Conservation (phyloP, 1,284 basidiomycete species). For the Sporisorium scitamineum region DNA sequence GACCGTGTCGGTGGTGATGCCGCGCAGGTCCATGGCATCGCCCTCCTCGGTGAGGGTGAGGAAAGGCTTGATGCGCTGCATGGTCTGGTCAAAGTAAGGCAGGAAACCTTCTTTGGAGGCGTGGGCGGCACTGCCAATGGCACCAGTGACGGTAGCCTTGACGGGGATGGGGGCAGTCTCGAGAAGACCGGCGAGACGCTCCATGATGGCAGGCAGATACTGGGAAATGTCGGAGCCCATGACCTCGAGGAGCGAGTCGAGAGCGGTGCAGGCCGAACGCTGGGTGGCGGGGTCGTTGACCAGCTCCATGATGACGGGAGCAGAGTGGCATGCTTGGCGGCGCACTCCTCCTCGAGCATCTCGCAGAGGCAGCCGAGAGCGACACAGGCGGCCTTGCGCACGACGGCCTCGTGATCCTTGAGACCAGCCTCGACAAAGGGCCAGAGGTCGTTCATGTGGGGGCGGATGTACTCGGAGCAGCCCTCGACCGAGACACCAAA, state of each 20-base stretch:
- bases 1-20: conserved; percentile 97
- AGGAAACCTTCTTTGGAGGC: conserved; percentile 93
- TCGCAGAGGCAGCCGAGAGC: conserved; percentile 97
- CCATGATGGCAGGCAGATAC: conserved; percentile 96
- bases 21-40: conserved; percentile 88
- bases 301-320: conserved; percentile 79
- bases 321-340: conserved; percentile 83
- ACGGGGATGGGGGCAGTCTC: conserved; percentile 86
- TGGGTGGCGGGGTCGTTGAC: conserved; percentile 90
- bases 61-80: conserved; percentile 85
- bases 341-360: conserved; percentile 95
- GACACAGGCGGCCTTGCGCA: conserved; percentile 93
- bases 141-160: conserved; percentile 96
- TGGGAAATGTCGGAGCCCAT: conserved; percentile 88
- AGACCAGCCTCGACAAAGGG: conserved; percentile 92
- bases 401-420: conserved; percentile 82
- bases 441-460: conserved; percentile 92
- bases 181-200: conserved; percentile 87
- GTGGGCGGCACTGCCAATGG: conserved; percentile 97
- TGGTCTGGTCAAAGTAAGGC: conserved; percentile 94
- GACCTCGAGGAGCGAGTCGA: conserved; percentile 96
- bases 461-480: conserved; percentile 97
- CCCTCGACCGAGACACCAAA: conserved; percentile 97
- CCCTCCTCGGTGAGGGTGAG: conserved; percentile 84
- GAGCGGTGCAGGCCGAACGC: conserved; percentile 90